Evolutionary conservation across 2,329 filamentous ascomycete genomes (phyloP).

Genomic region (Trichophyton verrucosum): DNA sequence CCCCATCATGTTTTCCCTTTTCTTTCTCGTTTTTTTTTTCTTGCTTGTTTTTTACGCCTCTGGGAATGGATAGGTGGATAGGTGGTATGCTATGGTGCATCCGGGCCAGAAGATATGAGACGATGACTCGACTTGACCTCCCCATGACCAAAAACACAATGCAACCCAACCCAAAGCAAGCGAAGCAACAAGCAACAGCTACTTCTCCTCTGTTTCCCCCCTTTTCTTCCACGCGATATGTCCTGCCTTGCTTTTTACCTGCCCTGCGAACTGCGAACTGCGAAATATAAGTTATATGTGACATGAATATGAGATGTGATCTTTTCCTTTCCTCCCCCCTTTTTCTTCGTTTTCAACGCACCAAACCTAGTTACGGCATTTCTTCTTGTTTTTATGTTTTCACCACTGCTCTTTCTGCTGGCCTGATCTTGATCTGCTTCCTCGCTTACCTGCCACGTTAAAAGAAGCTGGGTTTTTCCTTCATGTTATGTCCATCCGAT

Average conservation of each 20-base stretch:
- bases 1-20: not conserved
- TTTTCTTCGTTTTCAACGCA: not conserved
- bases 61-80: no score
- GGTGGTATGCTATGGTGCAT: no score
- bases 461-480: not conserved
- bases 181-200: no score
- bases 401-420: not conserved
- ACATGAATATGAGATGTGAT: conserved; percentile 11
- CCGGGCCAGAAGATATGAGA: no score
- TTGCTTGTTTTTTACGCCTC: not conserved
- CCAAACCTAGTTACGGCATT: not conserved
- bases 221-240: not conserved
- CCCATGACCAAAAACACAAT: no score
- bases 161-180: no score
- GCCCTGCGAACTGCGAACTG: not conserved
- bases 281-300: conserved; percentile 3
- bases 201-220: not conserved
- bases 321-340: not conserved
- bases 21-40: not conserved
- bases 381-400: not conserved
- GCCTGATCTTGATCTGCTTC: not conserved
- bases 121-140: no score
- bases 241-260: no score
- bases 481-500: not conserved
- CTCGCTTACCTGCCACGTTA: not conserved